Conservation (phyloP, 257 asterid genomes). For the Mitragyna speciosa region DNA sequence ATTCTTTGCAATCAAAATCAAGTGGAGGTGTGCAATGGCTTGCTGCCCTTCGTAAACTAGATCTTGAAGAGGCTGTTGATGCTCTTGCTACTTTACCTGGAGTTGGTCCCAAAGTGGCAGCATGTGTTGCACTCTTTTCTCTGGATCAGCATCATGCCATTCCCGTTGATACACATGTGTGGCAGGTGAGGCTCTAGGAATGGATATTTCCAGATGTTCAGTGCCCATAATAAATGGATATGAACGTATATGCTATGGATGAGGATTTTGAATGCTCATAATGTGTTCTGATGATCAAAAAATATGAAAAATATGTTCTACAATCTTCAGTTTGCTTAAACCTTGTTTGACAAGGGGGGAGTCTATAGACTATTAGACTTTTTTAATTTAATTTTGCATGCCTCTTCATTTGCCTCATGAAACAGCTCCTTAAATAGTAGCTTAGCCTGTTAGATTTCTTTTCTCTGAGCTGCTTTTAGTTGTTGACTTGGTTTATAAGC, state of each 20-base stretch:
- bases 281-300: neutral
- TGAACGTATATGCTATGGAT: neutral
- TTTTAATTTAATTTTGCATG: too few relatives aligned
- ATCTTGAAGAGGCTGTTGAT: slow-evolving; percentile 66
- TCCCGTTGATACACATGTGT: slow-evolving; percentile 97
- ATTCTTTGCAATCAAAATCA: slow-evolving; percentile 74
- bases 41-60: slow-evolving; percentile 67
- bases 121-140: slow-evolving; percentile 91
- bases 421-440: neutral
- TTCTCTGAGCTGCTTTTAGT: too few relatives aligned
- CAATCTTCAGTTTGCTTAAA: neutral
- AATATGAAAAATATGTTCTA: neutral
- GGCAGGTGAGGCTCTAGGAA: slow-evolving; percentile 62
- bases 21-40: slow-evolving; percentile 90
- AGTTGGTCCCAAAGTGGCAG: slow-evolving; percentile 99
- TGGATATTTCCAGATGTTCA: neutral
- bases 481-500: neutral
- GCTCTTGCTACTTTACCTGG: slow-evolving; percentile 77
- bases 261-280: neutral
- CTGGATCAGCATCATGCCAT: slow-evolving; percentile 94
- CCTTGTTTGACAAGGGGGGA: too few relatives aligned
- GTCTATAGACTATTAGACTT: too few relatives aligned
- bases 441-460: too few relatives aligned
- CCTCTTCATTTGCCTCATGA: too few relatives aligned
- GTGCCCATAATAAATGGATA: neutral